These are phyloP conservation scores for Entomortierella parvispora DNA, from an alignment of 192 early-diverging fungal genomes.

Conservation along the genomic window DNA sequence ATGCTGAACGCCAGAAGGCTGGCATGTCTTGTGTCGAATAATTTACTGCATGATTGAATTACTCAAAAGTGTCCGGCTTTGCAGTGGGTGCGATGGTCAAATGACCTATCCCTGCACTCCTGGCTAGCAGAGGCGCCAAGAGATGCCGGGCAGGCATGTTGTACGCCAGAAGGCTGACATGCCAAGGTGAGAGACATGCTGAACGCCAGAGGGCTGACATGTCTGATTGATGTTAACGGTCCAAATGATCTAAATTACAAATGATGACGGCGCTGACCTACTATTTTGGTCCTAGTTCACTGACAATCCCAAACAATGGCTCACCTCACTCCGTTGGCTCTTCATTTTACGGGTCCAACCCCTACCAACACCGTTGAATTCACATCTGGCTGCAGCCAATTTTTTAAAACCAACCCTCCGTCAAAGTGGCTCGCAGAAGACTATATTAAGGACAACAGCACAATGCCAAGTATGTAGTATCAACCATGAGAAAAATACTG, in stretches of 20 bases:
- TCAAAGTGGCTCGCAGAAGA: slow-evolving; percentile 36
- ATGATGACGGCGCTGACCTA: too few species aligned
- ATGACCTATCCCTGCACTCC: slow-evolving; percentile 32
- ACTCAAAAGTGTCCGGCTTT: neutral
- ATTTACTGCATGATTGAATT: neutral
- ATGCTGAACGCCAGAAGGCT: slow-evolving; percentile 31
- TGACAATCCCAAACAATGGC: neutral
- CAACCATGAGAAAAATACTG: too few species aligned
- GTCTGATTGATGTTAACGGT: slow-evolving; percentile 13
- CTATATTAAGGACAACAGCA: slow-evolving; percentile 26
- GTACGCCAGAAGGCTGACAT: slow-evolving; percentile 27
- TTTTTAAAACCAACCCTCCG: slow-evolving; percentile 18
- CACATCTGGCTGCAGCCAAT: slow-evolving; percentile 16
- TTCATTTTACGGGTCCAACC: slow-evolving; percentile 4
- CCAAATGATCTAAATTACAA: slow-evolving; percentile 1
- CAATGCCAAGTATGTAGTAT: too few species aligned
- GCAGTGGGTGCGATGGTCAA: slow-evolving; percentile 23
- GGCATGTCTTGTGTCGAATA: too few species aligned
- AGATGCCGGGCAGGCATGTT: slow-evolving; percentile 41
- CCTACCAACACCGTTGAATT: slow-evolving; percentile 12
- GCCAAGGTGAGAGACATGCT: slow-evolving; percentile 23
- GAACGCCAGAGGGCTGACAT: slow-evolving; percentile 30
- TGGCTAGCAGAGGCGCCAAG: slow-evolving; percentile 30
- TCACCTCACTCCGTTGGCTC: slow-evolving; percentile 19
- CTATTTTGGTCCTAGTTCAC: neutral